Percentiles rank a stretch among this genome's conserved stretches.
Conservation (phyloP, 495 filamentous ascomycete genomes). For the Aspergillus panamensis region DNA sequence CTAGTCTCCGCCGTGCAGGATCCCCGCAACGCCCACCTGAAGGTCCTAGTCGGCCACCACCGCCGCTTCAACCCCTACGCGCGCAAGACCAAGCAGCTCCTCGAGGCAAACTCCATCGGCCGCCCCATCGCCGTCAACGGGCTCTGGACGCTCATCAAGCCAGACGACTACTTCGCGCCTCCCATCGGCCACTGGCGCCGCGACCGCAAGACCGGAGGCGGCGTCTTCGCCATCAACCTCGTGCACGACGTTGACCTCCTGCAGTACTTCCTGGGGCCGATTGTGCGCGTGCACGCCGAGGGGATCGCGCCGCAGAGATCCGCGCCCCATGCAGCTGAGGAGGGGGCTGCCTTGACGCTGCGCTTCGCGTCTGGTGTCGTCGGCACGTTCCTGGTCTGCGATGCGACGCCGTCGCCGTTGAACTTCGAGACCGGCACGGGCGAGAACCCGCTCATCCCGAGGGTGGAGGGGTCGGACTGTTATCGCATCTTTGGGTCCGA, state of each 20-base stretch:
- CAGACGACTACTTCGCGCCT: conserved; percentile 47
- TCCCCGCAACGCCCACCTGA: conserved; percentile 32
- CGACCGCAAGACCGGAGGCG: conserved; percentile 31
- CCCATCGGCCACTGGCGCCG: conserved; percentile 46
- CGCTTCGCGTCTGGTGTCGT: conserved; percentile 56
- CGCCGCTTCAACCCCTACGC: conserved; percentile 59
- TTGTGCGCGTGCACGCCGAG: conserved; percentile 51
- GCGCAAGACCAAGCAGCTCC: conserved; percentile 42
- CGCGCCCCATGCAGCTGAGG: conserved; percentile 47
- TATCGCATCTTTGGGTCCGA: conserved; percentile 56
- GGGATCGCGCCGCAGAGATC: conserved; percentile 38
- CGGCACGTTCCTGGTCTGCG: conserved; percentile 54
- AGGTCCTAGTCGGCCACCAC: conserved; percentile 57
- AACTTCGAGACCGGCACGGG: conserved; percentile 56
- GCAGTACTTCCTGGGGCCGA: conserved; percentile 55
- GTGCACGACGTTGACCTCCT: conserved; percentile 59
- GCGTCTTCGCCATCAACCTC: conserved; percentile 56
- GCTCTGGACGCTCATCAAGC: conserved; percentile 53
- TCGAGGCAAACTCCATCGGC: conserved; percentile 42
- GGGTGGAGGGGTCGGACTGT: conserved; percentile 37
- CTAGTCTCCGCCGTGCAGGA: conserved; percentile 27
- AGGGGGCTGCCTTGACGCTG: conserved; percentile 54
- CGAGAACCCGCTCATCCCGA: conserved; percentile 54
- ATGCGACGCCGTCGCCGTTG: conserved; percentile 49
- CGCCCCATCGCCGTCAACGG: conserved; percentile 51